Base-by-base conservation (phyloP, 1,284 basidiomycete genomes). In the Singerocomus inundabilis region DNA sequence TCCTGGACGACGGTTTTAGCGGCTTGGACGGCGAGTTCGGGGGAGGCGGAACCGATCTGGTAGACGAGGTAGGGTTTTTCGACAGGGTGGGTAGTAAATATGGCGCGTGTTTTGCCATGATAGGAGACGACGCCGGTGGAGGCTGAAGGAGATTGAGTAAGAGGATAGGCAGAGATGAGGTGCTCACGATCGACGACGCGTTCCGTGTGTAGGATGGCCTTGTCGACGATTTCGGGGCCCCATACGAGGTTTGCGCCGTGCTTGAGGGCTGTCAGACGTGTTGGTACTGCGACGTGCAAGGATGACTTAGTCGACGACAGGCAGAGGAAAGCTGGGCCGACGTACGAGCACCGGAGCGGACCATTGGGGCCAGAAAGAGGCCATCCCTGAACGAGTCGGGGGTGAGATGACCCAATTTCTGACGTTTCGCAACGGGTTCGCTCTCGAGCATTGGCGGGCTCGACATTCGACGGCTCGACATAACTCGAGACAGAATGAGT, bases 151-250 rank as follows among this genome's bases (percentile, higher is more conserved):
- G 44, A 6, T 2, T 62, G 46, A 62, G 48, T 11, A 10, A 6
- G 21, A 11, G 16, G 16, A 18, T 10, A 3, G 8, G n/a, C 1
- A 0, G 15, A 34, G 32, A 29, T 31, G 38, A 32, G 38, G 21
- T 37, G 46, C 89, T 65, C 63, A 91, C 93, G 82, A 75, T 98
- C 85, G 12, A 98, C 92, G 21, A 77, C 80, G 48, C 96, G 79
- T 57, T 85, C 80, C 0, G 90, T 74, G 49, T 95, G 91, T 39
- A 99, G 77, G 51, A 99, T 94, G 12, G 97, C 97, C 69, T 91
- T 93, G 72, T 99, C 97, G 6, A 99, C 89, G 39, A 93, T 89
- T 67, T 99, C 97, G 0, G 96, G 97, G 10, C 91, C 88, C 97
- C 97, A 99, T 1, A 99, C 96, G 5, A 99, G 78, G 13, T 87